These are phyloP conservation scores for Penicillium parvum DNA, from an alignment of 495 filamentous ascomycete species.

Conservation along the genomic window DNA sequence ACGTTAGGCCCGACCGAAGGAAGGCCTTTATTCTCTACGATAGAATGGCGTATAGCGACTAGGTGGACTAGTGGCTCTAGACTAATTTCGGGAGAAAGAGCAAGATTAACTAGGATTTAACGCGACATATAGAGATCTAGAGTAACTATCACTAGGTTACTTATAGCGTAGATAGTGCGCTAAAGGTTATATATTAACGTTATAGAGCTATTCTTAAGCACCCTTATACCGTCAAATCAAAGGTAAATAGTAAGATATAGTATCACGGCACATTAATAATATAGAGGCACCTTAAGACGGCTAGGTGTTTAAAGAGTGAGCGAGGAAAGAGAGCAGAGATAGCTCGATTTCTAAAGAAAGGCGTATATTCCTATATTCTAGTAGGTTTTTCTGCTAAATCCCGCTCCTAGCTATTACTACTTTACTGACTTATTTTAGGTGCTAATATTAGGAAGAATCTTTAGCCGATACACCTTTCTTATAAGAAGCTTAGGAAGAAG, in stretches of 20 bases:
- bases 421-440: background rate
- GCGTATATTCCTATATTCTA: constrained; percentile 1
- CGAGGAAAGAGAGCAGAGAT: constrained; percentile 1
- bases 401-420: no score
- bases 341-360: constrained; percentile 1
- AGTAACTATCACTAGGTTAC: constrained; percentile 2
- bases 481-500: constrained; percentile 1
- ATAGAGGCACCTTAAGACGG: background rate
- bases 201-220: background rate
- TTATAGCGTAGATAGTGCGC: background rate
- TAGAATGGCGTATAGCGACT: no score
- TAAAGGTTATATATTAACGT: constrained; percentile 6
- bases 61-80: no score
- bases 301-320: background rate
- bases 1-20: no score
- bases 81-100: no score
- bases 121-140: background rate
- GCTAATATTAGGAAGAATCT: background rate
- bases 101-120: background rate
- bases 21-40: no score
- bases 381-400: no score
- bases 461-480: background rate
- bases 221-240: background rate
- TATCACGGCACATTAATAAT: background rate
- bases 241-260: no score